Conservation (phyloP, 73 alveolate species). For the Paramecium octaurelia region DNA sequence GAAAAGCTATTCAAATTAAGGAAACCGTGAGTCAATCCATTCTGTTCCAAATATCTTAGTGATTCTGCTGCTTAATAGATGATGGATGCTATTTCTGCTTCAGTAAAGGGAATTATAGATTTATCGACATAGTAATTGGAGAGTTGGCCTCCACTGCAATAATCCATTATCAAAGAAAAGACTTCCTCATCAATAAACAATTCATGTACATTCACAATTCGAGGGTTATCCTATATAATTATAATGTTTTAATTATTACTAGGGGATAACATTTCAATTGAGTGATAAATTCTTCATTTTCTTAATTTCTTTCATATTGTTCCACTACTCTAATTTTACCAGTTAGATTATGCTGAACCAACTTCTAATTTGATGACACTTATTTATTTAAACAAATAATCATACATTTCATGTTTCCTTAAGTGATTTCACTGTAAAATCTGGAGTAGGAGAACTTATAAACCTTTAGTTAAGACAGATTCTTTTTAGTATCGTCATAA, state of each 20-base stretch:
- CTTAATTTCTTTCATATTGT: background rate
- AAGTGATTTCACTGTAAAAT: background rate
- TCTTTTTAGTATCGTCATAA: background rate
- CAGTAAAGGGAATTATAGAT: background rate
- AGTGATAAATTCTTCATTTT: background rate
- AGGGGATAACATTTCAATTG: background rate
- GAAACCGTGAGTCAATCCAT: background rate
- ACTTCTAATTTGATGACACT: background rate
- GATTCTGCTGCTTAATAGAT: background rate
- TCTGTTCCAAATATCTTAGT: background rate
- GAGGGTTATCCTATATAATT: background rate
- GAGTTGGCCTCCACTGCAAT: conserved; percentile 4
- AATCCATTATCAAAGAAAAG: background rate
- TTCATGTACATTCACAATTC: background rate
- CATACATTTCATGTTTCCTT: background rate
- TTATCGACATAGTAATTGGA: background rate
- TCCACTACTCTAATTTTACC: background rate
- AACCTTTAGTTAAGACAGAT: background rate
- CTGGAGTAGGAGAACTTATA: background rate
- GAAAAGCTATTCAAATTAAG: background rate
- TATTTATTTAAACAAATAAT: background rate
- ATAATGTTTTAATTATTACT: background rate
- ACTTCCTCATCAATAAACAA: background rate
- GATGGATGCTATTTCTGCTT: background rate
- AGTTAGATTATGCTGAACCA: conserved; percentile 19